Evolutionary conservation across 2,329 filamentous ascomycete genomes (phyloP).

Genomic region (Neonectria sp.): DNA sequence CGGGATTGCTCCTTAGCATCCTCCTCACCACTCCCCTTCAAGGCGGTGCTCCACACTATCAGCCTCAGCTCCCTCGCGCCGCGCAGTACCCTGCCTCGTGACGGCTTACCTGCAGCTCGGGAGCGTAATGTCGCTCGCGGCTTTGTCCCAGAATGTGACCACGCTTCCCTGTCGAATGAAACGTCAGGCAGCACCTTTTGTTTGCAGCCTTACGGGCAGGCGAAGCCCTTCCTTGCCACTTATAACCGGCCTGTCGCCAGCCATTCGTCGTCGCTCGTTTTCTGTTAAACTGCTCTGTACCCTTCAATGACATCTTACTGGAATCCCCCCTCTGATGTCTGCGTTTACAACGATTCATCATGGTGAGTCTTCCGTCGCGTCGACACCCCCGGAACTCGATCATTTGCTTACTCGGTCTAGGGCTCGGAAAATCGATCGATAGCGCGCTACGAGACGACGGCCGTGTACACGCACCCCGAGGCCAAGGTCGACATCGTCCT

Average conservation of each 20-base stretch:
- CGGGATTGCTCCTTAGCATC: constrained; percentile 25
- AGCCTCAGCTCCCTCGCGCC: constrained; percentile 33
- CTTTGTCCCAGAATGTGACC: constrained; percentile 16
- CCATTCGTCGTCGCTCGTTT: constrained; percentile 4
- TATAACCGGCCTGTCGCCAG: constrained; percentile 24
- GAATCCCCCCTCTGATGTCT: constrained; percentile 22
- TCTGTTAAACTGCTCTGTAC: neutral
- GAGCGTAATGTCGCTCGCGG: constrained; percentile 6
- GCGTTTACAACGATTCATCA: constrained; percentile 39
- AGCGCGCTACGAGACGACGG: constrained; percentile 69
- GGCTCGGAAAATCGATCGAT: constrained; percentile 53
- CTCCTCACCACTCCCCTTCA: constrained; percentile 4
- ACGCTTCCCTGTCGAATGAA: constrained; percentile 11
- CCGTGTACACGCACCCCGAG: constrained; percentile 71
- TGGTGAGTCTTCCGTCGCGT: constrained; percentile 39
- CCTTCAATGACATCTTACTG: constrained; percentile 34
- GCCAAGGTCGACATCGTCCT: constrained; percentile 77
- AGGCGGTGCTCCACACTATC: constrained; percentile 31
- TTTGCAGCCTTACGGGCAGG: constrained; percentile 4
- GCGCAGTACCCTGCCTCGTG: constrained; percentile 34
- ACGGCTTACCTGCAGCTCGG: constrained; percentile 14
- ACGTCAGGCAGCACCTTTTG: constrained; percentile 26
- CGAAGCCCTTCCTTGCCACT: constrained; percentile 8
- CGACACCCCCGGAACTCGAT: neutral
- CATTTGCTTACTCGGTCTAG: constrained; percentile 48